Conservation (phyloP, 2,329 filamentous ascomycete species). For the Furcasterigmium sp. region DNA sequence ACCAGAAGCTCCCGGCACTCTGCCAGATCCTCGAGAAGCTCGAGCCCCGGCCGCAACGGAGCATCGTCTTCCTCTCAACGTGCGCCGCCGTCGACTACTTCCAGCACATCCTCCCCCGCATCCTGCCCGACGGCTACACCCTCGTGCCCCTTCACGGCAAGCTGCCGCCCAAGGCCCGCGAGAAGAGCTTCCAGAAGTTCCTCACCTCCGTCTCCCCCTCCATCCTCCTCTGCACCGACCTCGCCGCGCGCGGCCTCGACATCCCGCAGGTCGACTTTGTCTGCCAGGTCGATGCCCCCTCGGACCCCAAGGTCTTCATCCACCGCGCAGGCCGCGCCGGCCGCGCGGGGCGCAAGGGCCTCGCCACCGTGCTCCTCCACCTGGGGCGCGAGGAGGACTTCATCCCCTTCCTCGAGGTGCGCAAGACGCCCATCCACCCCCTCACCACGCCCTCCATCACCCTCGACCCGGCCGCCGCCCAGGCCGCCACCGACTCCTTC, state of each 20-base stretch:
- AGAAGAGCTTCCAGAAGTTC: constrained; percentile 83
- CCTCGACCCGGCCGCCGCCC: constrained; percentile 58
- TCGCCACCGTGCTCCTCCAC: constrained; percentile 81
- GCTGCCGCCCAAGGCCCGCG: constrained; percentile 78
- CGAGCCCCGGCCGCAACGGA: constrained; percentile 72
- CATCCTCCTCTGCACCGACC: constrained; percentile 85
- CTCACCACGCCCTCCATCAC: constrained; percentile 52
- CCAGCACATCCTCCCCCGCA: constrained; percentile 66
- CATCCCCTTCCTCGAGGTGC: constrained; percentile 76
- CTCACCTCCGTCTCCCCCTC: constrained; percentile 68
- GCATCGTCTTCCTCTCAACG: constrained; percentile 88
- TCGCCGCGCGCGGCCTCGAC: constrained; percentile 85
- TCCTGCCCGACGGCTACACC: constrained; percentile 64
- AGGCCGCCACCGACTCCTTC: constrained; percentile 52
- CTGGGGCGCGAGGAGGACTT: constrained; percentile 88
- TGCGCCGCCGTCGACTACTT: constrained; percentile 96
- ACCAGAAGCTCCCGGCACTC: constrained; percentile 74
- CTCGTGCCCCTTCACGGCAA: constrained; percentile 88
- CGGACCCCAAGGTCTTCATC: constrained; percentile 91
- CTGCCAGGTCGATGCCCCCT: constrained; percentile 76
- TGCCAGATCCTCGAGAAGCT: constrained; percentile 64
- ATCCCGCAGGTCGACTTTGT: constrained; percentile 90
- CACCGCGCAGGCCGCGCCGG: constrained; percentile 89
- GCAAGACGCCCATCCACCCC: constrained; percentile 74
- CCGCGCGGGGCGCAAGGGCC: constrained; percentile 77